Percentiles rank a stretch among this genome's conserved stretches.
phyloP scores from a whole-genome alignment of 768 basidiomycete species.

The Tulasnella calospora region DNA sequence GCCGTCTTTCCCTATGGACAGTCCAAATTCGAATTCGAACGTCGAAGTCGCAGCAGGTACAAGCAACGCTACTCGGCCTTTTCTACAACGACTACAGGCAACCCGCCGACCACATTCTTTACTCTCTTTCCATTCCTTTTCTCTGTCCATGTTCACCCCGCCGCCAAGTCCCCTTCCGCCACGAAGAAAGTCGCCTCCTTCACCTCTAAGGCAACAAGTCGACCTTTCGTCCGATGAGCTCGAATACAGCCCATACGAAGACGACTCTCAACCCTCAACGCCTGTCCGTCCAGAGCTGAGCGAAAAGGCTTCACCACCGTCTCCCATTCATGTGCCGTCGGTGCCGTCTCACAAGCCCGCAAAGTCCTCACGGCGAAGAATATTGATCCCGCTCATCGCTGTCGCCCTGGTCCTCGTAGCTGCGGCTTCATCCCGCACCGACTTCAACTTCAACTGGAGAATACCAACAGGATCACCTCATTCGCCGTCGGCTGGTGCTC shows the following conservation, averaged over 20 bases:
- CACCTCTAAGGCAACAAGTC: background rate
- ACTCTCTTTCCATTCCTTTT: background rate
- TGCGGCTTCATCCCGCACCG: background rate
- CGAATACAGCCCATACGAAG: slow-evolving; percentile 4
- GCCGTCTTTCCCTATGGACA: background rate
- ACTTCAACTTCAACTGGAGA: background rate
- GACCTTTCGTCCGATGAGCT: background rate
- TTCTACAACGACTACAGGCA: background rate
- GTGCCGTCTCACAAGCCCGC: background rate
- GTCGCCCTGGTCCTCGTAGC: slow-evolving; percentile 9
- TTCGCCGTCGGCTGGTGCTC: background rate
- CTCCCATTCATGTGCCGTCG: background rate
- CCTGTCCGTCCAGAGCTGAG: background rate
- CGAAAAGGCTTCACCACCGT: background rate
- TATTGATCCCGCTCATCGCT: slow-evolving; percentile 12
- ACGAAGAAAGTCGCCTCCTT: background rate
- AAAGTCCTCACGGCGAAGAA: slow-evolving; percentile 4
- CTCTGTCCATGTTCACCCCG: slow-evolving; percentile 19
- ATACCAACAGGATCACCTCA: background rate
- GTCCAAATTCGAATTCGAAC: background rate
- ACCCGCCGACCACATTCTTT: background rate
- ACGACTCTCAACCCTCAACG: background rate
- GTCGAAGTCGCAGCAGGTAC: background rate
- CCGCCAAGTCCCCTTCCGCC: slow-evolving; percentile 17
- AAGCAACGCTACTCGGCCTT: background rate